Evolutionary conservation across 2,329 filamentous ascomycete species (phyloP).

Genomic region (Massarina eburnea): DNA sequence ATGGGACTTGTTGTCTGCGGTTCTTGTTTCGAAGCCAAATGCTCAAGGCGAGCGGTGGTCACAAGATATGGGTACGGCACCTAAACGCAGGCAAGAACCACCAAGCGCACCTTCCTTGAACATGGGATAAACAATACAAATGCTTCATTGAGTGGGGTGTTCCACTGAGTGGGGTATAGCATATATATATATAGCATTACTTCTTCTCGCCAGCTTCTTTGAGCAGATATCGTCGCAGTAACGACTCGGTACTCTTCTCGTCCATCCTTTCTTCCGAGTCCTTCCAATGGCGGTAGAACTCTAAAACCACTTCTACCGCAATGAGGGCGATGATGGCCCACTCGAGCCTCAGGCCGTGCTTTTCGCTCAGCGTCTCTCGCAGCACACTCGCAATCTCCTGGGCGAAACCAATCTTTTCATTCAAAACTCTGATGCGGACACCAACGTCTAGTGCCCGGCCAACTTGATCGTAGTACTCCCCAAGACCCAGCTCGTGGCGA

Average conservation of each 20-base stretch:
- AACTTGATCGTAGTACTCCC: constrained; percentile 93
- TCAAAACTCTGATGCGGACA: constrained; percentile 85
- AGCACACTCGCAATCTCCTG: constrained; percentile 91
- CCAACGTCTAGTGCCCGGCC: constrained; percentile 88
- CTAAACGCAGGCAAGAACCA: no score
- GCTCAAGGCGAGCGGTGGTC: no score
- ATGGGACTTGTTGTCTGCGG: no score
- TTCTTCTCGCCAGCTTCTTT: constrained; percentile 10
- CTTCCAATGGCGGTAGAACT: constrained; percentile 72
- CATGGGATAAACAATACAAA: no score
- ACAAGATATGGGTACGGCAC: no score
- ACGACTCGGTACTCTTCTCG: constrained; percentile 42
- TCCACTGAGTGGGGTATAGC: constrained; percentile 25
- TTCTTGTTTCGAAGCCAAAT: no score
- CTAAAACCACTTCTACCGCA: constrained; percentile 87
- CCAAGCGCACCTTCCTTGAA: no score
- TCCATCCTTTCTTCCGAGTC: constrained; percentile 56
- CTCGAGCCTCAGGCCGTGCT: constrained; percentile 83
- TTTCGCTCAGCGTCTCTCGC: constrained; percentile 85
- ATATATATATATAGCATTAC: constrained; percentile 6
- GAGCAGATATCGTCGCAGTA: constrained; percentile 43
- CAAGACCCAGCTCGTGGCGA: constrained; percentile 82
- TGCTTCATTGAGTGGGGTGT: not conserved
- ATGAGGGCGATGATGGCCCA: constrained; percentile 97
- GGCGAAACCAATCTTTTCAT: constrained; percentile 97